These are phyloP conservation scores for Pythium diclinum DNA, from an alignment of 352 stramenopile species.

Conservation along the genomic window DNA sequence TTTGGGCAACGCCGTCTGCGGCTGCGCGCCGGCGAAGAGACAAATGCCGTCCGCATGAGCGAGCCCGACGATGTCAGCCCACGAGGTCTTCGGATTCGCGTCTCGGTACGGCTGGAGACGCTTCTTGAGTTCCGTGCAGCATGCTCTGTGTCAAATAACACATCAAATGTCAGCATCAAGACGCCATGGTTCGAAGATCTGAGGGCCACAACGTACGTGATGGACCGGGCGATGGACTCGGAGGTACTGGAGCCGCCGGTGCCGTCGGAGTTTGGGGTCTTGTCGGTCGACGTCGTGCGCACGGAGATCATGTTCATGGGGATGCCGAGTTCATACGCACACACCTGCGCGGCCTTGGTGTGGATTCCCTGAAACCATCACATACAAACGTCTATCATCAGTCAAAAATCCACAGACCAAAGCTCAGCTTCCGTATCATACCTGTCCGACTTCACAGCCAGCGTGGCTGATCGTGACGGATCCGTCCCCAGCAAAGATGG, in stretches of 20 bases:
- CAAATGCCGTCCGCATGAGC: conserved; percentile 27
- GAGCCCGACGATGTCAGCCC: conserved; percentile 22
- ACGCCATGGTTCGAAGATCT: background rate
- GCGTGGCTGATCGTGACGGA: conserved; percentile 37
- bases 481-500: conserved; percentile 46
- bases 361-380: conserved; percentile 42
- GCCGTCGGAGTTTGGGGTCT: conserved; percentile 40
- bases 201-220: conserved; percentile 26
- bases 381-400: background rate
- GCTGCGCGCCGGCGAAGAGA: conserved; percentile 31
- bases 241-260: conserved; percentile 56
- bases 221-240: conserved; percentile 42
- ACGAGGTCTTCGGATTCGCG: conserved; percentile 21
- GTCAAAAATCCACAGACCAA: background rate
- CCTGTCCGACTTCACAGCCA: conserved; percentile 56
- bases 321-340: conserved; percentile 43
- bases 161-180: background rate
- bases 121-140: conserved; percentile 42
- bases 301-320: conserved; percentile 40
- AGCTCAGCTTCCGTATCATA: background rate
- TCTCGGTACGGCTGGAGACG: conserved; percentile 33
- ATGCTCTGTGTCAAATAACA: conserved; percentile 25
- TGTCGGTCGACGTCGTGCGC: conserved; percentile 45
- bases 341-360: conserved; percentile 60
- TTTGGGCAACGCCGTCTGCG: conserved; percentile 5